A percentile compares a stretch with the other conserved stretches of the same genome.
Evolutionary conservation across 2,329 filamentous ascomycete species (phyloP).

Genomic region (Cercospora brassicicola): DNA sequence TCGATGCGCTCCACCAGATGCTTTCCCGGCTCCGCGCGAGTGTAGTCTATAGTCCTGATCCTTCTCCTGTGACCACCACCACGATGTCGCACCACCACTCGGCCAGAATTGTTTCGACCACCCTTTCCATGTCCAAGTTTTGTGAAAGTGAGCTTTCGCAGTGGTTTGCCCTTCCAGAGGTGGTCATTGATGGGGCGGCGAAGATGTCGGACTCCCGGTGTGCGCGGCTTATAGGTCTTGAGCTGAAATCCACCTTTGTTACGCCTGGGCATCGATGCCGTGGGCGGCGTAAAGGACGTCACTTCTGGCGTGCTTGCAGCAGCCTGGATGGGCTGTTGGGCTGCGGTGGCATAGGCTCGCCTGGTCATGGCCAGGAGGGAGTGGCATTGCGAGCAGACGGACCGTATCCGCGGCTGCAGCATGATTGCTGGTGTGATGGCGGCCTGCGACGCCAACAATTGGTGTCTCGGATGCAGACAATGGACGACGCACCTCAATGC

Average conservation of each 20-base stretch:
- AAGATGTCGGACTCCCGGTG: conserved; percentile 88
- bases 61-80: conserved; percentile 90
- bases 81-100: conserved; percentile 84
- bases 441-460: not conserved
- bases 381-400: conserved; percentile 52
- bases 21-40: conserved; percentile 72
- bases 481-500: not conserved
- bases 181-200: conserved; percentile 93
- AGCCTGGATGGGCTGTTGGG: conserved; percentile 37
- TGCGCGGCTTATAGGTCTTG: conserved; percentile 89
- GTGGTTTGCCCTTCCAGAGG: conserved; percentile 88
- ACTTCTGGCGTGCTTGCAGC: conserved; percentile 32
- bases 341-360: conserved; percentile 56
- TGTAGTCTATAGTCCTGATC: conserved; percentile 89
- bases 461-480: not conserved
- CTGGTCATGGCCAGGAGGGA: conserved; percentile 47
- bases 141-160: conserved; percentile 78
- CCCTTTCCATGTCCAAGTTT: conserved; percentile 93
- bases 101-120: conserved; percentile 83
- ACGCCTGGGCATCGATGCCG: conserved; percentile 35
- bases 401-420: conserved; percentile 65
- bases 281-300: conserved; percentile 38
- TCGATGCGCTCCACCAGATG: conserved; percentile 93
- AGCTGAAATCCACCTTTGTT: conserved; percentile 52
- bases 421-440: conserved; percentile 45